phyloP scores from a whole-genome alignment of 805 yeast genomes.

The Metschnikowia colocasiae region DNA sequence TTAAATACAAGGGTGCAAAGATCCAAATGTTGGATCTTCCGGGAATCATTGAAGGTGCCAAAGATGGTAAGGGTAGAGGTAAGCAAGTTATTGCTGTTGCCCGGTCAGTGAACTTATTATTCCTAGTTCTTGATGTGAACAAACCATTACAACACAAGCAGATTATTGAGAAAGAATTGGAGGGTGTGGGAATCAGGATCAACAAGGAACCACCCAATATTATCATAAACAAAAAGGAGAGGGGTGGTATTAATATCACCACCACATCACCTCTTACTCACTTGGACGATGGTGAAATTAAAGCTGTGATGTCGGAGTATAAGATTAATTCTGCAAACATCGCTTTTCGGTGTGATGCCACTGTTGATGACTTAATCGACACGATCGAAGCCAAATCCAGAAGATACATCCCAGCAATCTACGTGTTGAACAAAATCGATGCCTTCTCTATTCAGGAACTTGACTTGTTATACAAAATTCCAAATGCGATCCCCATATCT shows the following conservation, averaged over 20 bases:
- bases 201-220: conserved; percentile 93
- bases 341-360: conserved; percentile 95
- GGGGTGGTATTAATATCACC: conserved; percentile 93
- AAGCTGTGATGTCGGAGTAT: conserved; percentile 95
- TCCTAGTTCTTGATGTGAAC: conserved; percentile 92
- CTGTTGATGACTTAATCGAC: conserved; percentile 94
- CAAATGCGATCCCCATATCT: conserved; percentile 95
- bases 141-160: conserved; percentile 93
- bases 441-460: conserved; percentile 91
- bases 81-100: conserved; percentile 98
- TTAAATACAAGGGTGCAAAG: conserved; percentile 94
- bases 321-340: conserved; percentile 94
- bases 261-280: conserved; percentile 91
- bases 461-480: conserved; percentile 85
- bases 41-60: conserved; percentile 88
- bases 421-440: conserved; percentile 93
- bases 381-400: conserved; percentile 87
- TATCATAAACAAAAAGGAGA: conserved; percentile 84
- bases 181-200: conserved; percentile 95
- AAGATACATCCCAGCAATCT: conserved; percentile 91
- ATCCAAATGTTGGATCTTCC: conserved; percentile 93
- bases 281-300: conserved; percentile 86
- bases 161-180: conserved; percentile 90
- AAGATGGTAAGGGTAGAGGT: conserved; percentile 90
- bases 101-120: conserved; percentile 90